Conservation (phyloP, 129 eudicot species). For the Glebionis coronaria region DNA sequence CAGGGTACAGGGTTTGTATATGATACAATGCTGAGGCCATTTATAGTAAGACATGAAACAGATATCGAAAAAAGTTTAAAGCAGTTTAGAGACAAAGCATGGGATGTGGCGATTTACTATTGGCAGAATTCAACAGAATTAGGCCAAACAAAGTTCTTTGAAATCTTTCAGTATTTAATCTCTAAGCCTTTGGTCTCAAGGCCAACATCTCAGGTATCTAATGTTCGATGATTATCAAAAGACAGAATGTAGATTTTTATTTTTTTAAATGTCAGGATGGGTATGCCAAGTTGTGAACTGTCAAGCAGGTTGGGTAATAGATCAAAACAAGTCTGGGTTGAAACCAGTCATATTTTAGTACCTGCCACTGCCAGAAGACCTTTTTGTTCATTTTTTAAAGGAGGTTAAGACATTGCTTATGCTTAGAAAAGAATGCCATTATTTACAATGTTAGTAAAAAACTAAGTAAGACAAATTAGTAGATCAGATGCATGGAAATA, state of each 20-base stretch:
- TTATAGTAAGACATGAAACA: slow-evolving; percentile 63
- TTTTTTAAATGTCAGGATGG: background rate
- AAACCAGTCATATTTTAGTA: too few species aligned
- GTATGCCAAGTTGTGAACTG: background rate
- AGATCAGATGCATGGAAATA: too few species aligned
- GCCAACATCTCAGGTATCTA: slow-evolving; percentile 47
- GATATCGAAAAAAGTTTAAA: slow-evolving; percentile 70
- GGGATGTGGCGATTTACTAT: slow-evolving; percentile 83
- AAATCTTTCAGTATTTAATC: slow-evolving; percentile 46
- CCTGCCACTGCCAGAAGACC: too few species aligned
- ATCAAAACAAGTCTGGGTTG: too few species aligned
- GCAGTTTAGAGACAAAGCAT: slow-evolving; percentile 60
- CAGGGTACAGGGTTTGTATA: slow-evolving; percentile 85
- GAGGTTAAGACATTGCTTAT: too few species aligned
- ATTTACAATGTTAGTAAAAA: too few species aligned
- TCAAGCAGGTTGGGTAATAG: background rate
- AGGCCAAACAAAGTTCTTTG: slow-evolving; percentile 66
- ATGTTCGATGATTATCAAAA: background rate
- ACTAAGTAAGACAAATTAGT: too few species aligned
- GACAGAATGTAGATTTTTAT: background rate
- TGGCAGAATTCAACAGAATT: slow-evolving; percentile 78
- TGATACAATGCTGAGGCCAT: slow-evolving; percentile 64
- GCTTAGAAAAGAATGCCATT: too few species aligned
- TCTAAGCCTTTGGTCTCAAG: slow-evolving; percentile 34
- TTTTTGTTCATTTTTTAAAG: too few species aligned